Conservation (phyloP, 2,329 filamentous ascomycete species). For the Trichoderma harzianum region DNA sequence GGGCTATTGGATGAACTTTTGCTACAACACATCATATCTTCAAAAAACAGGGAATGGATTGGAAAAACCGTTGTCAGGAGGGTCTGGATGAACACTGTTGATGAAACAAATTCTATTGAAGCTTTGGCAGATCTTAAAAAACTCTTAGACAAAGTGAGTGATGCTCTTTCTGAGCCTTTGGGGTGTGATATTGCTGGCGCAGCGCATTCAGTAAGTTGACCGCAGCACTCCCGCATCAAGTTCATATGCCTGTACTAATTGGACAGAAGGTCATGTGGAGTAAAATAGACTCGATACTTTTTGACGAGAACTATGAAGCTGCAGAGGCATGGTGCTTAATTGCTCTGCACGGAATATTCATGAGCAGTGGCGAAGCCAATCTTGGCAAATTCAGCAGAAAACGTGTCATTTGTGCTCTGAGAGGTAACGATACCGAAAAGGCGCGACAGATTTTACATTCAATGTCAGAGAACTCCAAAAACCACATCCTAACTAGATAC, state of each 20-base stretch:
- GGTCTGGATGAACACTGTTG: slow-evolving; percentile 60
- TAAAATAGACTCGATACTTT: slow-evolving; percentile 59
- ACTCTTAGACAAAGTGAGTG: slow-evolving; percentile 37
- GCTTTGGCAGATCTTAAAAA: slow-evolving; percentile 20
- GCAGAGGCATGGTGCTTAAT: slow-evolving; percentile 70
- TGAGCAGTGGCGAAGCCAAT: slow-evolving; percentile 62
- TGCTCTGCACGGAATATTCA: slow-evolving; percentile 65
- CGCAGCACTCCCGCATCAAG: no score
- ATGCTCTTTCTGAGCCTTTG: slow-evolving; percentile 46
- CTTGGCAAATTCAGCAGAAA: slow-evolving; percentile 68
- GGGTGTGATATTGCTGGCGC: slow-evolving; percentile 61
- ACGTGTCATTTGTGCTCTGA: slow-evolving; percentile 66
- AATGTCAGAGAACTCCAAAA: slow-evolving; percentile 56
- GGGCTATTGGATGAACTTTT: slow-evolving; percentile 63
- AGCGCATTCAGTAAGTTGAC: slow-evolving; percentile 57
- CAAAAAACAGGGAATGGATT: slow-evolving; percentile 55
- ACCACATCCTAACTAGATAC: slow-evolving; percentile 66
- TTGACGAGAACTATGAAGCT: slow-evolving; percentile 47
- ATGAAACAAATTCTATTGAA: slow-evolving; percentile 33
- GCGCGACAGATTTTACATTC: slow-evolving; percentile 43
- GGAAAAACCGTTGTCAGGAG: slow-evolving; percentile 67
- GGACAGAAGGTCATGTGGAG: slow-evolving; percentile 73
- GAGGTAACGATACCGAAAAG: slow-evolving; percentile 32
- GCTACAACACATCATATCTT: slow-evolving; percentile 48
- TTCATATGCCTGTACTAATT: slow-evolving; percentile 2